Evolutionary conservation across 2,329 filamentous ascomycete genomes (phyloP), one percentile per base, ranked within the genome.

Genomic region (Penicillium sp.): DNA sequence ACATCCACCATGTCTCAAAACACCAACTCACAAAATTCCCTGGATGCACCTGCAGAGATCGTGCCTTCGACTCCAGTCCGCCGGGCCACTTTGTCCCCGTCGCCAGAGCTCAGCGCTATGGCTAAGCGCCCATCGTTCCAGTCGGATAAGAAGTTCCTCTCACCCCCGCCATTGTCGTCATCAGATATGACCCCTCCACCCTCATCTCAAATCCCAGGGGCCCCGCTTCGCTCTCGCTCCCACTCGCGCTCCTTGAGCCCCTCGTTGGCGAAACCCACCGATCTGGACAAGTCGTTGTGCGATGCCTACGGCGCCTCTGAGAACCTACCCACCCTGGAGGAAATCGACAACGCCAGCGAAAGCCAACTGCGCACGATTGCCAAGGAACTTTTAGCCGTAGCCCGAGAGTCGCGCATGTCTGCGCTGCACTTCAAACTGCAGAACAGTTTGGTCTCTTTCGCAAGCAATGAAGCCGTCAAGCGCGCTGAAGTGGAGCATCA

Each of bases 351-450:
- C 56, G 78, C 79, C 12, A 71, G 74, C 17, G 65, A 75, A 15
- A 69, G 76, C 3, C 74, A 78, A 54, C 68, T 83, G 43, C 75
- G 78, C 22, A 65, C 64, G 39, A 80, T 81, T 61, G 73, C 79
- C 31, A 71, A 73, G 67, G 73, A 74, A 21, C 70, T 84, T 12
- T 72, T 78, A 24, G 67, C 69, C 10, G 72, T 77, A 15, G 66
- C 82, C n/a, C 75, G 78, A 54, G 82, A 85, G 57, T 77, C 81
- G 49, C 87, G 93, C 62, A 90, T 89, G 74, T 86, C 90, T 52
- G 84, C 86, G 15, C 87, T 90, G 29, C 90, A 96, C 66, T 85
- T 93, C 72, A 94, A 93, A 70, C 75, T 97, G 48, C 91, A 96
- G 67, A 86, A 90, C 64, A 89, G 85, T 60, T 79, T 96, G 63